Conservation (phyloP, 352 stramenopile genomes). For the Phytophthora gonapodyides region DNA sequence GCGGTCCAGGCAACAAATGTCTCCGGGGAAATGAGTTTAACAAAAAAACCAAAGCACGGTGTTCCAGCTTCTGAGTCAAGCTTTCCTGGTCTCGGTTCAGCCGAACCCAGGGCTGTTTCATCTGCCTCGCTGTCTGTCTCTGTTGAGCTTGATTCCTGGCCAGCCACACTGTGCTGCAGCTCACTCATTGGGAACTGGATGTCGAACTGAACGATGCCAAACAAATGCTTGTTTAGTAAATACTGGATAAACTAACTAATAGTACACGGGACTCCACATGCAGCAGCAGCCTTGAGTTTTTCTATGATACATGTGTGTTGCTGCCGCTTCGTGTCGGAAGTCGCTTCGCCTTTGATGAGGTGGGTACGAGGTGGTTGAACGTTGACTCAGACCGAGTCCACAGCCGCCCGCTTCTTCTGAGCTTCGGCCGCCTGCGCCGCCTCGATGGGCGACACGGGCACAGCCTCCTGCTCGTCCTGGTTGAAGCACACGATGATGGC, state of each 20-base stretch:
- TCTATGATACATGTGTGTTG: conserved; percentile 45
- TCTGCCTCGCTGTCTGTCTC: conserved; percentile 1
- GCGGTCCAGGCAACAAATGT: conserved; percentile 14
- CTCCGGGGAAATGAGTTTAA: conserved; percentile 14
- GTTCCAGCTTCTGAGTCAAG: background rate
- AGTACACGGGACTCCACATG: conserved; percentile 32
- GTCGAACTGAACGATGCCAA: conserved; percentile 17
- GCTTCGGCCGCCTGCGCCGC: conserved; percentile 35
- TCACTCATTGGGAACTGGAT: conserved; percentile 3
- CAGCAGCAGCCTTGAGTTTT: conserved; percentile 24
- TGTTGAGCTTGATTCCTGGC: conserved; percentile 6
- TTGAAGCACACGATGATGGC: conserved; percentile 82
- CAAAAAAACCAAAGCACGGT: conserved; percentile 3
- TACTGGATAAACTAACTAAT: conserved; percentile 44
- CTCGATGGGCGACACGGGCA: conserved; percentile 42
- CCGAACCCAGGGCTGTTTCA: conserved; percentile 12
- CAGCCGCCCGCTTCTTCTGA: conserved; percentile 37
- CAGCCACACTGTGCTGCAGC: conserved; percentile 9
- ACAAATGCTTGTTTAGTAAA: conserved; percentile 35
- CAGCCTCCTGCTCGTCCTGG: conserved; percentile 47
- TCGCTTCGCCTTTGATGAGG: conserved; percentile 17
- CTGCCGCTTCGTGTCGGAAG: conserved; percentile 24
- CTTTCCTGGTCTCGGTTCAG: conserved; percentile 6
- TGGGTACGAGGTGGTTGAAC: background rate
- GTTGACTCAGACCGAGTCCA: conserved; percentile 25